A percentile compares a stretch with the other conserved stretches of the same genome.
Conservation (phyloP, 2,329 filamentous ascomycete species). For the Claviceps paspali region DNA sequence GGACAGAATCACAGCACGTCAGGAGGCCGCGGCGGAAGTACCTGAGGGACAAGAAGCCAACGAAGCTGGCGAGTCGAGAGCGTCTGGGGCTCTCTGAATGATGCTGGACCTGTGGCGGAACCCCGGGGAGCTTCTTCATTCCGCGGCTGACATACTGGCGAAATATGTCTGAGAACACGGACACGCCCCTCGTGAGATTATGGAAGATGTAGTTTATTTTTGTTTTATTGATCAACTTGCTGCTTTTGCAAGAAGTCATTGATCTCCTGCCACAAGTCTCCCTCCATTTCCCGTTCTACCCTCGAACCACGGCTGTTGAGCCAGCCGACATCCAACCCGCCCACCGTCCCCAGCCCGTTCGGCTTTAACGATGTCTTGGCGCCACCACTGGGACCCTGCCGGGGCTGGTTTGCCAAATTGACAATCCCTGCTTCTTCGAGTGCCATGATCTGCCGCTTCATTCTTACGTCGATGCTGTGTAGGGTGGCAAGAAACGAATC, state of each 20-base stretch:
- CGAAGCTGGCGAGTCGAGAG: slow-evolving; percentile 1
- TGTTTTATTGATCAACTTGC: not conserved
- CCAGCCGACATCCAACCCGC: slow-evolving; percentile 67
- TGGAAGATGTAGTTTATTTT: too few species aligned
- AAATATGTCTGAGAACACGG: too few species aligned
- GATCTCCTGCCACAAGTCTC: slow-evolving; percentile 51
- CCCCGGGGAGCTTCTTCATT: too few species aligned
- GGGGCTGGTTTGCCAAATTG: slow-evolving; percentile 24
- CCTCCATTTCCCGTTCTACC: slow-evolving; percentile 70
- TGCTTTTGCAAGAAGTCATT: slow-evolving; percentile 21
- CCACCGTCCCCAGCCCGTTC: slow-evolving; percentile 38
- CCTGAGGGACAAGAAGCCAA: not conserved
- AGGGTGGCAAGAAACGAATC: slow-evolving; percentile 57
- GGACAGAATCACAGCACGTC: not conserved
- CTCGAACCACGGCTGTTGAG: slow-evolving; percentile 74
- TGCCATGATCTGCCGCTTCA: slow-evolving; percentile 53
- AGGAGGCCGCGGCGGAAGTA: not conserved
- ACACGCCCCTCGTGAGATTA: too few species aligned
- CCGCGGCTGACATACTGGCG: not conserved
- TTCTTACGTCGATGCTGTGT: slow-evolving; percentile 56
- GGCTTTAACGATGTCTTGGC: slow-evolving; percentile 34
- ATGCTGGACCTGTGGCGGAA: too few species aligned
- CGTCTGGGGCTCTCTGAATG: slow-evolving; percentile 5
- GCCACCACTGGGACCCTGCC: slow-evolving; percentile 17
- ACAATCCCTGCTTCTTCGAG: slow-evolving; percentile 72